Base-by-base conservation (phyloP, 169 alveolate genomes). In the Haemoproteus tartakovskyi region DNA sequence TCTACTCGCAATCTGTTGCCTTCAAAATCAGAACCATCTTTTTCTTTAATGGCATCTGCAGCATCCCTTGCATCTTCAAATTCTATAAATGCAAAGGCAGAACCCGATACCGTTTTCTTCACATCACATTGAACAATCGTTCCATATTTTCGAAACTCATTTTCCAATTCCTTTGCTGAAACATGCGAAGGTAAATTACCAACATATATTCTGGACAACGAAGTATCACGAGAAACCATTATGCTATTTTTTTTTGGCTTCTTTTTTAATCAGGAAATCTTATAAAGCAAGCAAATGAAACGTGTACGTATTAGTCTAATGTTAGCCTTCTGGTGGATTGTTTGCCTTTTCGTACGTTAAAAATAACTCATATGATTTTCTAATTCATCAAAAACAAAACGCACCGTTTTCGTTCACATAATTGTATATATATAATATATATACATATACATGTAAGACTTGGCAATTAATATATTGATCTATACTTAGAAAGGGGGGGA, bases 61-160 rank as follows among this genome's bases (percentile, higher is more conserved):
- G 95, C 95, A 52, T 91, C 95, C 27, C 95, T 86, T n/a, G 91
- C 78, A 48, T 91, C 95, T 41, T 87, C 90, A 52, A 78, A 91
- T 63, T 91, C 95, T 26, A 91, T 45, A 46, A 91, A 91, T 8
- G 94, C 95, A 79, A 83, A 91, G 18, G 93, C 81, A 48, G 88
- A 45, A 0, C 94, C 94, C 5, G 88, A 46, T 16, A 79, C 92
- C 22, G 94, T 85, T 45, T 80, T 87, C 84, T 91, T 91, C 26
- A 91, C 60, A 18, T 91, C 95, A 19, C 91, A 86, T 30, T 85
- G 79, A 16, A 83, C 29, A 8, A 91, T 60, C 12, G 62, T 87
- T 16, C 95, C 95, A 60, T 80, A 91, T 78, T 79, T 88, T 12
- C 90, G 90, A 60, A 91, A 91, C 45, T 90, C 94, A 45, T 85